phyloP scores from a whole-genome alignment of 345 rosid genomes.

The Gossypium bickii region DNA sequence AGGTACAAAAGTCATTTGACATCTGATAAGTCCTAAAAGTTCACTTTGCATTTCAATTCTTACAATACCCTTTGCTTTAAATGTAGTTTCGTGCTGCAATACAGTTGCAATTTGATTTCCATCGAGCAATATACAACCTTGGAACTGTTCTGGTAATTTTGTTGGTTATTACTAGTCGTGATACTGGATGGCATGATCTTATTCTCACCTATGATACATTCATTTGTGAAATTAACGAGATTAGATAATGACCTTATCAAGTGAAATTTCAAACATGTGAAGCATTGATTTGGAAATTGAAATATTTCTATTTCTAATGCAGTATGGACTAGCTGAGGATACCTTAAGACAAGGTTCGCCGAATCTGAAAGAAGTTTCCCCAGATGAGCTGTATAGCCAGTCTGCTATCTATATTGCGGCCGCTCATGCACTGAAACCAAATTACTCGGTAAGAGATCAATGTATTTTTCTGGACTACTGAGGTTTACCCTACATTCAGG shows the following conservation, averaged over 20 bases:
- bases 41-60: slow-evolving; percentile 14
- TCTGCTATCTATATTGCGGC: slow-evolving; percentile 97
- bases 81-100: slow-evolving; percentile 96
- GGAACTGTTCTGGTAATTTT: slow-evolving; percentile 96
- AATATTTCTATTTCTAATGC: neutral
- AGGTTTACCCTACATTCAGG: neutral
- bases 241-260: neutral
- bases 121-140: slow-evolving; percentile 96
- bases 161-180: slow-evolving; percentile 14
- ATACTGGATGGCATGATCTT: neutral
- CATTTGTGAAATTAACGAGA: neutral
- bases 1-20: slow-evolving; percentile 51
- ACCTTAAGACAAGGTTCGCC: slow-evolving; percentile 69
- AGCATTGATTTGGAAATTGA: neutral
- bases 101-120: slow-evolving; percentile 93
- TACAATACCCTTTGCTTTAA: slow-evolving; percentile 4
- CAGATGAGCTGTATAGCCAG: slow-evolving; percentile 89
- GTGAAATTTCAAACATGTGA: neutral
- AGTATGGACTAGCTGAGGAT: slow-evolving; percentile 68
- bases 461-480: neutral
- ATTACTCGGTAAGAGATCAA: slow-evolving; percentile 50
- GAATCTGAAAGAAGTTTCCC: slow-evolving; percentile 64
- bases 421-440: slow-evolving; percentile 97
- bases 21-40: slow-evolving; percentile 20
- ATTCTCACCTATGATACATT: neutral